These are phyloP conservation scores for Populus hybrid DNA, from an alignment of 441 rosid genomes.

Conservation along the genomic window DNA sequence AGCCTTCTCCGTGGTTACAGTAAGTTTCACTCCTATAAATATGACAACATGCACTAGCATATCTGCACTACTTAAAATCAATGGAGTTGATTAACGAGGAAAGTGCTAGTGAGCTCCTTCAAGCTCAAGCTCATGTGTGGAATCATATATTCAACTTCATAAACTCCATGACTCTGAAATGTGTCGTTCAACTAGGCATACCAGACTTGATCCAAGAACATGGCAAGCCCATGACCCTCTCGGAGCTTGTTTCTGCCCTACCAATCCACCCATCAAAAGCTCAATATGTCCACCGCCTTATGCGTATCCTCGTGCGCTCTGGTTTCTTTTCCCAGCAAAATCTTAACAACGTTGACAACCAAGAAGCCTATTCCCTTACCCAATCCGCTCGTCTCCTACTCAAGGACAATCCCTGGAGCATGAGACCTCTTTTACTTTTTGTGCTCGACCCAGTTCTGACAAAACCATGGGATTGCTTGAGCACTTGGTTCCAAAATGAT, in stretches of 20 bases:
- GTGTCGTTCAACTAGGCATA: constrained; percentile 16
- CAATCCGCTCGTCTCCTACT: constrained; percentile 18
- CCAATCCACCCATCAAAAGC: too few relatives aligned
- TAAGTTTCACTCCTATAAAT: too few relatives aligned
- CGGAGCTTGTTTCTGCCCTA: too few relatives aligned
- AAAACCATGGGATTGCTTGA: constrained; percentile 17
- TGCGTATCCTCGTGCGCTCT: too few relatives aligned
- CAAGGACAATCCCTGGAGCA: constrained; percentile 5
- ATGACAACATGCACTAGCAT: too few relatives aligned
- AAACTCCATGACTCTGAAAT: constrained; percentile 20
- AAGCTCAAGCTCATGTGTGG: constrained; percentile 15
- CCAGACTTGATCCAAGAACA: constrained; percentile 15
- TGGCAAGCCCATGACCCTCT: too few relatives aligned
- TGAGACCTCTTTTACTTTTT: constrained; percentile 1
- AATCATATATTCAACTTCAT: not conserved
- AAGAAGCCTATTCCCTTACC: constrained; percentile 24
- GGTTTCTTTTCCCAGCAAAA: constrained; percentile 25
- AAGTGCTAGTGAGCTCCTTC: constrained; percentile 6
- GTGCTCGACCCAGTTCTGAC: constrained; percentile 9
- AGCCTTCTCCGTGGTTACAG: too few relatives aligned
- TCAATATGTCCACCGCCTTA: too few relatives aligned
- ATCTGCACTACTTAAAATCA: too few relatives aligned
- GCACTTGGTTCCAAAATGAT: constrained; percentile 27
- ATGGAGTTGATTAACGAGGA: constrained; percentile 1
- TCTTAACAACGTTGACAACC: not conserved